Conservation (phyloP, 2,329 filamentous ascomycete genomes). For the Xylariales sp. region DNA sequence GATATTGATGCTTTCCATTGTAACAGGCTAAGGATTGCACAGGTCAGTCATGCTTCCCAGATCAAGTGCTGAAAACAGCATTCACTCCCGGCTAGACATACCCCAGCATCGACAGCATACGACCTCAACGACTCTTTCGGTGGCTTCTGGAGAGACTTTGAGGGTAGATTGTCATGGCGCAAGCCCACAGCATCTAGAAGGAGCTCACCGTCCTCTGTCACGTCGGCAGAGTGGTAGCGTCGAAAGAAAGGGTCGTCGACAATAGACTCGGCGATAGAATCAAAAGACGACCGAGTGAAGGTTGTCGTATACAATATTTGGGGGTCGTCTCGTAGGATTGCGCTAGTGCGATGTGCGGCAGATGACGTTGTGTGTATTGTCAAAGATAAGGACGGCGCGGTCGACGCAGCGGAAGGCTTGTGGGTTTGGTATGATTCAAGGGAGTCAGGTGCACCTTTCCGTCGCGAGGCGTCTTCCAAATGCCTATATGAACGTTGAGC, state of each 20-base stretch:
- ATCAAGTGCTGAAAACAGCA: conserved; percentile 10
- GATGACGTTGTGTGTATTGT: conserved; percentile 5
- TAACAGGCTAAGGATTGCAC: conserved; percentile 13
- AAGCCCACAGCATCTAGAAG: conserved; percentile 21
- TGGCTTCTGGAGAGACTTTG: conserved; percentile 38
- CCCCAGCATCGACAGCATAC: conserved; percentile 24
- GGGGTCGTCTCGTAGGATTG: conserved; percentile 10
- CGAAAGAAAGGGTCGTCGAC: conserved; percentile 53
- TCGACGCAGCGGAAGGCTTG: conserved; percentile 7
- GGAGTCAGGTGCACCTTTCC: conserved; percentile 5
- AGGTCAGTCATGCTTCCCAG: conserved; percentile 5
- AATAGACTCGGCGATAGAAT: conserved; percentile 47
- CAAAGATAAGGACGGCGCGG: conserved; percentile 7
- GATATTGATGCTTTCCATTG: conserved; percentile 60
- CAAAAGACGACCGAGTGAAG: no score
- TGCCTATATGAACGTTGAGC: conserved; percentile 8
- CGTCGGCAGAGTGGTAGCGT: conserved; percentile 34
- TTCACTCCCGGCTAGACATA: conserved; percentile 6
- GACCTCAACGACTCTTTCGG: conserved; percentile 44
- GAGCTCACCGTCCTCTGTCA: conserved; percentile 23
- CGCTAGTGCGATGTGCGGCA: conserved; percentile 4
- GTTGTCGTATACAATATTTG: conserved; percentile 30
- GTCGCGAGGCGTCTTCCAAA: conserved; percentile 10
- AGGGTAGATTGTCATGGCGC: conserved; percentile 34
- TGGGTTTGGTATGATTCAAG: conserved; percentile 1